phyloP scores from a whole-genome alignment of 805 yeast species.

The Wickerhamiella domercqiae region DNA sequence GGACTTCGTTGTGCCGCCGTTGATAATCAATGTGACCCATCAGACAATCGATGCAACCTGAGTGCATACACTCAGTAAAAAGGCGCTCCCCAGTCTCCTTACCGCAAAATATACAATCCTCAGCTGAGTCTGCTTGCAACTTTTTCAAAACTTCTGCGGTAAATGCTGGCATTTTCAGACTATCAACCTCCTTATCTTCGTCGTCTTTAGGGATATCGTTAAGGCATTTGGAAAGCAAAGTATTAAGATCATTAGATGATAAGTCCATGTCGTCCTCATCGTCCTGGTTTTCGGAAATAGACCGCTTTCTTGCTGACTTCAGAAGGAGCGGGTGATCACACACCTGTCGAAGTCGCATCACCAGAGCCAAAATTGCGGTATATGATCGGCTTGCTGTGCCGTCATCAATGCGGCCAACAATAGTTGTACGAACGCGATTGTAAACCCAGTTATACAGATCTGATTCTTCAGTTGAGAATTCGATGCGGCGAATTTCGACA shows the following conservation, averaged over 20 bases:
- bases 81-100: conserved; percentile 45
- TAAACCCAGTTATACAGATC: conserved; percentile 54
- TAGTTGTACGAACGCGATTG: conserved; percentile 40
- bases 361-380: conserved; percentile 67
- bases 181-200: no score
- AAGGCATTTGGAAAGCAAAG: conserved; percentile 8
- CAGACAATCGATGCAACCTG: conserved; percentile 60
- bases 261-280: conserved; percentile 7
- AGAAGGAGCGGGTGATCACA: conserved; percentile 74
- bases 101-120: conserved; percentile 78
- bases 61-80: conserved; percentile 67
- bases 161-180: conserved; percentile 2
- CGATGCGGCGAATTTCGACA: conserved; percentile 50
- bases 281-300: conserved; percentile 10
- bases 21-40: conserved; percentile 63
- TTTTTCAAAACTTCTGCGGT: conserved; percentile 18
- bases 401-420: conserved; percentile 24
- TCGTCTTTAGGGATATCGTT: not conserved
- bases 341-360: conserved; percentile 68
- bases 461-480: conserved; percentile 51
- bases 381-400: conserved; percentile 63
- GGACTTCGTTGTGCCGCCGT: conserved; percentile 28
- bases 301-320: conserved; percentile 13
- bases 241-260: conserved; percentile 18
- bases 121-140: conserved; percentile 20